A percentile compares a stretch with the other conserved stretches of the same genome.
Conservation (phyloP, 1,284 basidiomycete species). For the Trametes versicolor region DNA sequence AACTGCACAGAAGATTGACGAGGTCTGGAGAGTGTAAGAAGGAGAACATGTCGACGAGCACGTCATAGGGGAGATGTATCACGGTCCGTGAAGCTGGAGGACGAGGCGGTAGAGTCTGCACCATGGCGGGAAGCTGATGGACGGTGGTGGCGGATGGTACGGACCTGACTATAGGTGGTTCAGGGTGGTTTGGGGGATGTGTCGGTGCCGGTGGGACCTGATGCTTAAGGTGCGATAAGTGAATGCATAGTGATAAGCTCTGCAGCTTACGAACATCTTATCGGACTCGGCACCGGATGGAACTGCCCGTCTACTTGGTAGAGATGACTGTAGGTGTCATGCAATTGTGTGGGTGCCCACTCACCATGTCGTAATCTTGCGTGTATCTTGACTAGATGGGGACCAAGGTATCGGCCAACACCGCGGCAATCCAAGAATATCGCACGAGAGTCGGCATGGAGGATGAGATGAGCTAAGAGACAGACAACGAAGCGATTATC, state of each 20-base stretch:
- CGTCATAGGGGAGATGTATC: conserved; percentile 37
- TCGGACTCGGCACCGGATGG: conserved; percentile 10
- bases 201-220: neutral
- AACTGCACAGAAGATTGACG: conserved; percentile 37
- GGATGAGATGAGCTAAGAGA: neutral
- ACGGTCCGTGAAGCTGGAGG: conserved; percentile 1
- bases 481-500: neutral
- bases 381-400: conserved; percentile 4
- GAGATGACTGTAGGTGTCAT: neutral
- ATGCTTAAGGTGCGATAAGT: neutral
- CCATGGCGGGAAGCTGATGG: neutral
- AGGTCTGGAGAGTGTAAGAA: conserved; percentile 34
- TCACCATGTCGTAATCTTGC: conserved; percentile 19
- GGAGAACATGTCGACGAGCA: conserved; percentile 34
- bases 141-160: neutral
- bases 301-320: neutral
- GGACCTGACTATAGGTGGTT: neutral
- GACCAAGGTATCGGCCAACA: neutral
- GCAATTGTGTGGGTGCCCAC: conserved; percentile 3
- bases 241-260: conserved; percentile 14
- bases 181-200: neutral
- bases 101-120: neutral
- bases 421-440: neutral
- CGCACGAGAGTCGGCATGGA: conserved; percentile 9
- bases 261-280: conserved; percentile 22